Evolutionary conservation across 176 grass and related monocot genomes (phyloP), one percentile per base, ranked within the genome.

Genomic region (Oryza glumipatula): DNA sequence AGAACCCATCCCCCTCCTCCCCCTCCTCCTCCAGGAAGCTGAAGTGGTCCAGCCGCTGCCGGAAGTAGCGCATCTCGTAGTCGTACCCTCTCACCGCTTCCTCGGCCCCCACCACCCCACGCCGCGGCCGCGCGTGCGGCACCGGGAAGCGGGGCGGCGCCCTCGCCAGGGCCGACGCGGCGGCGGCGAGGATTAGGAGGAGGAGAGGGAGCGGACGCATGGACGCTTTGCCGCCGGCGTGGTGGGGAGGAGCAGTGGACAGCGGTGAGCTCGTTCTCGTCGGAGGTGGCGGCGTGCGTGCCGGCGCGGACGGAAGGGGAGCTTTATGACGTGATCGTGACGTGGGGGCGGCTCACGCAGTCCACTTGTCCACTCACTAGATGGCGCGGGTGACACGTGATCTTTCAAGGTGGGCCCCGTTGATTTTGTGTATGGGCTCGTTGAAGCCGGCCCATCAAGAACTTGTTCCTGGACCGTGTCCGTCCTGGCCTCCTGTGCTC

Each of bases 1-100:
- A 95, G 84, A 84, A 91, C 76, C 46, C 83, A 54, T 43, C 79
- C 15, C 54, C 26, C 26, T 26, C 43, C 4, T 3, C 35, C 35
- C 92, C 84, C 17, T 83, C 85, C 1, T 76, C 84, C 7, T 41
- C 90, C 9, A 84, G 76, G 93, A 98, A 94, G 81, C 93, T 98
- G 93, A 94, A 98, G 83, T 98, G 96, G 49, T 98, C 93, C 36
- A 98, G 44, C 74, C 88, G 91, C 89, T 98, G 96, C 91, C 80
- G 91, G 93, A 92, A 98, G 81, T 92, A 92, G 1, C 77, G 88
- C 76, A 91, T 92, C 77, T 98, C 85, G 93, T 90, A 98, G 46
- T 86, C 79, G 84, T 90, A 90, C 68, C 67, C 79, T 15, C 24
- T 21, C 46, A 72, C 65, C 21, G 39, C 39, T 41, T 21, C 65